Evolutionary conservation across 352 stramenopile species (phyloP).

Genomic region (Peronospora farinosa): DNA sequence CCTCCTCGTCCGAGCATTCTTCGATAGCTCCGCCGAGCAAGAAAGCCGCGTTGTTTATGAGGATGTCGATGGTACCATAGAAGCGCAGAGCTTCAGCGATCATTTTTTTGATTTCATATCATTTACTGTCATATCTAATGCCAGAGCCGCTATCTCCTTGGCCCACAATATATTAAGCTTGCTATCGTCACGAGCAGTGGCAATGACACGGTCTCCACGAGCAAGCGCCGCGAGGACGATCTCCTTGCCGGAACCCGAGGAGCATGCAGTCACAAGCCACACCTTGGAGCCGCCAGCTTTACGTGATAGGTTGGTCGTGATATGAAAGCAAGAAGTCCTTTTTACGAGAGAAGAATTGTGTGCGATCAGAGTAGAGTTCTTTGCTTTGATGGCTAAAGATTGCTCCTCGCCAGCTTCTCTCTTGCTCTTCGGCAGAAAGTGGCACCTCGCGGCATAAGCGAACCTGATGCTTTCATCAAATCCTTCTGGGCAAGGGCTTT

Average conservation of each 20-base stretch:
- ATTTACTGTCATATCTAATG: constrained; percentile 41
- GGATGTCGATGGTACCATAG: constrained; percentile 44
- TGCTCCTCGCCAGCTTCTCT: no score
- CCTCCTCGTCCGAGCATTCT: constrained; percentile 36
- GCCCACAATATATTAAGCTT: constrained; percentile 33
- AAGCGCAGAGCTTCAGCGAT: constrained; percentile 27
- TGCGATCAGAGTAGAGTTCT: no score
- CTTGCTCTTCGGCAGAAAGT: no score
- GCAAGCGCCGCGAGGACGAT: constrained; percentile 39
- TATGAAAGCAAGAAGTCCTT: constrained; percentile 5
- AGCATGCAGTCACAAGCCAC: constrained; percentile 51
- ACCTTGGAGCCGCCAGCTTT: constrained; percentile 26
- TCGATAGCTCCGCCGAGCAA: constrained; percentile 40
- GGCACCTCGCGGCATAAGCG: no score
- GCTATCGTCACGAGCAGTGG: constrained; percentile 33
- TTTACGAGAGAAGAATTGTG: constrained; percentile 4
- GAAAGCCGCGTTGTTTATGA: constrained; percentile 50
- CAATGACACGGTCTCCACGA: constrained; percentile 42
- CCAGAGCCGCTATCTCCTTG: constrained; percentile 23
- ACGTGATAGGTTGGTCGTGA: constrained; percentile 11
- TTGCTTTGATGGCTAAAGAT: no score
- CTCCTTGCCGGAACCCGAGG: constrained; percentile 40
- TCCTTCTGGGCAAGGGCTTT: no score
- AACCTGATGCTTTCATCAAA: no score
- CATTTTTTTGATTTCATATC: constrained; percentile 27